Evolutionary conservation across 179 eudicot species (phyloP).

Genomic region (Camellia oleifera): DNA sequence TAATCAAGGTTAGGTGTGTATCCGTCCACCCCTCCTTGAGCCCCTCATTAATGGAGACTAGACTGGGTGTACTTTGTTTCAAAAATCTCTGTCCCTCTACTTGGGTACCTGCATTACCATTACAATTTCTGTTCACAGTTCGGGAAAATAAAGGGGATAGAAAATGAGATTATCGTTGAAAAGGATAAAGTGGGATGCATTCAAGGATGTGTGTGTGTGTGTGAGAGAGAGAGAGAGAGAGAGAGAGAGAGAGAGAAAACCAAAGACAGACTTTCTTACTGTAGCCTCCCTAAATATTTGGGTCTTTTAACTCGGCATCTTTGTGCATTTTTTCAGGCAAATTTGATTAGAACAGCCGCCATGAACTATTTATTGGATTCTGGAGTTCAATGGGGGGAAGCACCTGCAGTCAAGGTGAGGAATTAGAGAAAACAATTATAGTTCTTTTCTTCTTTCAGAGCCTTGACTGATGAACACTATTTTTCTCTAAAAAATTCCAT

Average conservation of each 20-base stretch:
- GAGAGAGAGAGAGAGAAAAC: neutral
- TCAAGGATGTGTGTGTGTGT: too few species aligned
- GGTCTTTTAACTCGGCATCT: constrained; percentile 12
- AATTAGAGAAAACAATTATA: constrained; percentile 12
- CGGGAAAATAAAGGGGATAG: neutral
- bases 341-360: constrained; percentile 78
- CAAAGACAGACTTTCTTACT: constrained; percentile 2
- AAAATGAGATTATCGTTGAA: neutral
- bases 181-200: neutral
- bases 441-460: constrained; percentile 2
- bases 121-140: neutral
- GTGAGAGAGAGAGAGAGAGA: too few species aligned
- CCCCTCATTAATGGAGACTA: too few species aligned
- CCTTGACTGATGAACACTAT: neutral
- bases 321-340: constrained; percentile 48
- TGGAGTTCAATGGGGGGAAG: constrained; percentile 92
- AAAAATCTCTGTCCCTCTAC: neutral
- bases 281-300: neutral
- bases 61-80: too few species aligned
- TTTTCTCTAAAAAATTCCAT: neutral
- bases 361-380: constrained; percentile 84
- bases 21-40: too few species aligned
- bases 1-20: too few species aligned
- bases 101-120: neutral
- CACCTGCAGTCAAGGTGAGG: constrained; percentile 84